Base-by-base conservation (phyloP, 371 early-diverging fungal species). In the Mortierella sp. region DNA sequence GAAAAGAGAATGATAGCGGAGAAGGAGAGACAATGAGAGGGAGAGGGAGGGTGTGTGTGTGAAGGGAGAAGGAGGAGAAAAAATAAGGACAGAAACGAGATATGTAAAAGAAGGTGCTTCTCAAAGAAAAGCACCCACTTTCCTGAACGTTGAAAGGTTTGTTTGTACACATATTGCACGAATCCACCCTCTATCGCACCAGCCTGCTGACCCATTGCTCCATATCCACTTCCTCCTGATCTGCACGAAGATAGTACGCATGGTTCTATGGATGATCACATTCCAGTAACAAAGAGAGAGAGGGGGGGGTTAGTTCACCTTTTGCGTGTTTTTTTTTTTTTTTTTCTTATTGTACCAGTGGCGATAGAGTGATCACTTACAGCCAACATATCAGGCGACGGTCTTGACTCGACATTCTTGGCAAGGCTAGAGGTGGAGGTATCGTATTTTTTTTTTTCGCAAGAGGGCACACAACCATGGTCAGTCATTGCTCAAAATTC, bases 181-280 rank as follows among this genome's bases (percentile, higher is more conserved):
- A 30, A 28, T 27, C 30, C 3, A n/a, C 3, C 14, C 53, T 43
- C 61, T 71, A 71, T 45, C 64, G 64, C 60, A 46, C 42, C 60
- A 72, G 41, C 42, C 58, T 61, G 53, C 67, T 74, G 53, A 74
- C 84, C 88, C 88, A 88, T 56, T 79, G 72, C 43, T 81, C 84
- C 59, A 87, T 80, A 66, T 88, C 88, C 34, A 88, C 88, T 19
- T 82, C 81, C 67, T 84, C 87, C 61, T 69, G 59, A 27, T 80
- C 82, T 26, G 86, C 86, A 46, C 83, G 82, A 27, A 71, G 70
- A n/a, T 87, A 71, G 64, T 85, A 88, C 43, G 80, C 69, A 69
- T 86, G 84, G 64, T 84, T 82, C 87, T 88, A 55, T 55, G 70
- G 51, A 3, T 18, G 4, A 24, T 50, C 24, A 28, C 1, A 14